These are phyloP conservation scores for Platanus orientalis DNA, from an alignment of 164 flowering plant species.

Conservation along the genomic window DNA sequence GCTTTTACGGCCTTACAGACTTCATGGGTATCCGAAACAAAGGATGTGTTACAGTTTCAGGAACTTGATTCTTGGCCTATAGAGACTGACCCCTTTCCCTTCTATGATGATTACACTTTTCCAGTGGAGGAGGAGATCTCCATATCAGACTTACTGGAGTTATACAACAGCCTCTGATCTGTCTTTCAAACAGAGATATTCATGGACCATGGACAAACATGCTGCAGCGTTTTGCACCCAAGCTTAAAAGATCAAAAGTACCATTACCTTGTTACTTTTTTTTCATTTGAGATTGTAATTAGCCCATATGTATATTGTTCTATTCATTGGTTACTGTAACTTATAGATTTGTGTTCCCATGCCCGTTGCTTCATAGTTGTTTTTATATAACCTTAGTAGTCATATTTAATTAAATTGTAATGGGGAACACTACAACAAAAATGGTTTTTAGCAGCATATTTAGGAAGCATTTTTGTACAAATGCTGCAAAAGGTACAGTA, in stretches of 20 bases:
- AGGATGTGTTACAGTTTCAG: slow-evolving; percentile 8
- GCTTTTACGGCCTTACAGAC: slow-evolving; percentile 17
- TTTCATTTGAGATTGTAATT: too few species aligned
- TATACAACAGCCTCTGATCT: slow-evolving; percentile 11
- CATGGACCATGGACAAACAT: neutral
- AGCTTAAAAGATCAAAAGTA: neutral
- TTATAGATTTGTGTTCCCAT: too few species aligned
- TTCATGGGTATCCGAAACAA: slow-evolving; percentile 7
- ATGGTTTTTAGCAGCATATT: too few species aligned
- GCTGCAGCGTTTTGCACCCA: slow-evolving; percentile 2
- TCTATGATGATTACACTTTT: slow-evolving; percentile 10
- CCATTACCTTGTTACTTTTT: too few species aligned
- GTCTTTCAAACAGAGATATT: neutral
- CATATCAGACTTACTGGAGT: slow-evolving; percentile 26
- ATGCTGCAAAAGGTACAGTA: too few species aligned
- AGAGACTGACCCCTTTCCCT: slow-evolving; percentile 20
- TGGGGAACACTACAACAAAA: too few species aligned
- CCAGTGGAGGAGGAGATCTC: slow-evolving; percentile 23
- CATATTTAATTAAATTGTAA: too few species aligned
- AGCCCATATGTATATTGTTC: neutral
- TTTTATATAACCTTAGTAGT: too few species aligned
- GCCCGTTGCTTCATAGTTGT: too few species aligned
- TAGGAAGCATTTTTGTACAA: too few species aligned
- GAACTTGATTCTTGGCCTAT: slow-evolving; percentile 28
- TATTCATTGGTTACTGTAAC: too few species aligned